Conservation (phyloP, 2,329 filamentous ascomycete genomes). For the Aureobasidium sp. region DNA sequence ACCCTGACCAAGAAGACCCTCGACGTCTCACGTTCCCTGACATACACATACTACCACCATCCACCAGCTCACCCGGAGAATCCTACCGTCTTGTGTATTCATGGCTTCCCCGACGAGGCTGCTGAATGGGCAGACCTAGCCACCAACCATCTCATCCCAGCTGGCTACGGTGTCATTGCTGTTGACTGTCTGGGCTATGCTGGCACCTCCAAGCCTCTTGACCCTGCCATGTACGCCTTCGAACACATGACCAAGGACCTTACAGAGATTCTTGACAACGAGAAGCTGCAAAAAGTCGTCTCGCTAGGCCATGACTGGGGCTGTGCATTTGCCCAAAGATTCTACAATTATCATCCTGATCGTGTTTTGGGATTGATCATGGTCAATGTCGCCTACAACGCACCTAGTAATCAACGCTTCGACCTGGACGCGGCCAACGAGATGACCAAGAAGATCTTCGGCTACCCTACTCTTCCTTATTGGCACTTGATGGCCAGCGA, state of each 20-base stretch:
- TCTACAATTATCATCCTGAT: constrained; percentile 35
- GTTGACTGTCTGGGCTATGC: constrained; percentile 33
- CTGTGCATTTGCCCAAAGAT: constrained; percentile 29
- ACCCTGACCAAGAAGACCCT: constrained; percentile 8
- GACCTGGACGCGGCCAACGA: constrained; percentile 30
- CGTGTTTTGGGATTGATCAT: constrained; percentile 35
- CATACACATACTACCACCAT: constrained; percentile 35
- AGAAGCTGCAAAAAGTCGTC: constrained; percentile 29
- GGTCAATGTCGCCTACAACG: constrained; percentile 35
- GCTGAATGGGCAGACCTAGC: constrained; percentile 35
- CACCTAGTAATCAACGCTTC: constrained; percentile 27
- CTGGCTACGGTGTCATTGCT: constrained; percentile 31
- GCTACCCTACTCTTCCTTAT: constrained; percentile 34
- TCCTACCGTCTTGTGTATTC: constrained; percentile 33
- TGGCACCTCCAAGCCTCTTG: constrained; percentile 33
- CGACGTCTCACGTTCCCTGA: constrained; percentile 17
- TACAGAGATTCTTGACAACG: constrained; percentile 32
- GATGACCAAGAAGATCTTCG: constrained; percentile 26
- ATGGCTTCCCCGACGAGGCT: constrained; percentile 44
- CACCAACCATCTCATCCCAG: constrained; percentile 31
- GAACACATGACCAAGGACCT: constrained; percentile 31
- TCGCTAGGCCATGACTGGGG: constrained; percentile 46
- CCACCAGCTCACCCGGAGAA: constrained; percentile 19
- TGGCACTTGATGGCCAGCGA: constrained; percentile 38
- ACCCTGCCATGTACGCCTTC: constrained; percentile 29